These are phyloP conservation scores for Malus sieversii DNA, from an alignment of 306 rosid species.

Conservation along the genomic window DNA sequence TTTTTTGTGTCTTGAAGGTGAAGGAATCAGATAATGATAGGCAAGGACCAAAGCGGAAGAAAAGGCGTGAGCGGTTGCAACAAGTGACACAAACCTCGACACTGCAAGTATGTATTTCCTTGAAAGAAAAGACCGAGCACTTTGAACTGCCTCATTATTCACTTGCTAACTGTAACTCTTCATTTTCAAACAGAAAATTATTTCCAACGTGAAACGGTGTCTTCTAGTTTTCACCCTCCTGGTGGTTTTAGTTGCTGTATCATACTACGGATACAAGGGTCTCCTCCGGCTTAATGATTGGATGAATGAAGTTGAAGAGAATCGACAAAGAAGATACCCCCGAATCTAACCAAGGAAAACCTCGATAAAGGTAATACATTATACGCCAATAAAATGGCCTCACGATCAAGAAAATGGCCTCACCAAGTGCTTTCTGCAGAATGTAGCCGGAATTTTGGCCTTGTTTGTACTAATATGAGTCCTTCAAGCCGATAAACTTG, in stretches of 20 bases:
- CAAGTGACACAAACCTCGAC: conserved; percentile 47
- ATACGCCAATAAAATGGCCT: background rate
- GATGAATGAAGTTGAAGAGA: conserved; percentile 83
- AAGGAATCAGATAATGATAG: conserved; percentile 51
- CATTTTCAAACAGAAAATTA: conserved; percentile 44
- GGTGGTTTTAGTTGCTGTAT: conserved; percentile 36
- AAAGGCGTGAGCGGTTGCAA: conserved; percentile 40
- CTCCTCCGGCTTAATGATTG: conserved; percentile 65
- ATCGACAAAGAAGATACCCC: conserved; percentile 39
- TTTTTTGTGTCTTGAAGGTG: conserved; percentile 35
- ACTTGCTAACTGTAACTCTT: conserved; percentile 13
- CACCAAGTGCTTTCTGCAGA: background rate
- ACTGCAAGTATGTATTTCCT: conserved; percentile 49
- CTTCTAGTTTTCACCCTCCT: conserved; percentile 34
- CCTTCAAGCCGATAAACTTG: background rate
- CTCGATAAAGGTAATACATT: background rate
- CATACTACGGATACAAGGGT: conserved; percentile 56
- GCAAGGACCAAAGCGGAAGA: conserved; percentile 49
- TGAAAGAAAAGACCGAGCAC: background rate
- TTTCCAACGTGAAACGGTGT: conserved; percentile 38
- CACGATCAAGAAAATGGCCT: background rate
- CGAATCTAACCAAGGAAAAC: conserved; percentile 21
- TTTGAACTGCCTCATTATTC: background rate
- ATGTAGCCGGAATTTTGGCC: background rate
- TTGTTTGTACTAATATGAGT: background rate